phyloP scores from a whole-genome alignment of 2,329 filamentous ascomycete genomes.

The Colletotrichum tropicicola region DNA sequence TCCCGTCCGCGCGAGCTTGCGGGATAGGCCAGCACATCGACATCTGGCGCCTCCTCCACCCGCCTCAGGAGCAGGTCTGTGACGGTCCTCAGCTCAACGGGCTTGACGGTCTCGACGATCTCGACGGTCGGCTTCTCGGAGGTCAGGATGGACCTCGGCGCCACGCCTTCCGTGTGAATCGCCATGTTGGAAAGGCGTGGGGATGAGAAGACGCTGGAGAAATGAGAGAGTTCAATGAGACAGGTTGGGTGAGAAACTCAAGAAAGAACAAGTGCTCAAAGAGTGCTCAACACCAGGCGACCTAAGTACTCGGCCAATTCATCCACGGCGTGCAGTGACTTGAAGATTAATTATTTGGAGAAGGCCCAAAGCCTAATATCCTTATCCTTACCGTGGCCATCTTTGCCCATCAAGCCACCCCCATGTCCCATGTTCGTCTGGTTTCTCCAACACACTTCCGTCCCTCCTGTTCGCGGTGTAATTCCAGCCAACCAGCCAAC shows the following conservation, averaged over 20 bases:
- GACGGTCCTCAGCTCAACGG: conserved; percentile 11
- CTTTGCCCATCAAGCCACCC: neutral
- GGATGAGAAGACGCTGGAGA: neutral
- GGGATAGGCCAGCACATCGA: conserved; percentile 35
- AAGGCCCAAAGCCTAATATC: conserved; percentile 3
- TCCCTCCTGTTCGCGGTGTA: conserved; percentile 8
- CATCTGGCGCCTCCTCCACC: conserved; percentile 9
- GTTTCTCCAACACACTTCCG: conserved; percentile 9
- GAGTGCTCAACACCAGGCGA: neutral
- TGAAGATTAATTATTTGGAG: neutral
- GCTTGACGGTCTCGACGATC: conserved; percentile 18
- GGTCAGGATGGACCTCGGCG: conserved; percentile 6
- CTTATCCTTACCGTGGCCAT: neutral
- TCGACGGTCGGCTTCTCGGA: conserved; percentile 19
- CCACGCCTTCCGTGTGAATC: conserved; percentile 10
- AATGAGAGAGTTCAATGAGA: neutral
- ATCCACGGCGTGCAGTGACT: neutral
- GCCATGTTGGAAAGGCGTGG: neutral
- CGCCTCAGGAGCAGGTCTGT: conserved; percentile 14
- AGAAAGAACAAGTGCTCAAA: neutral
- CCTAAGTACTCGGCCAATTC: neutral
- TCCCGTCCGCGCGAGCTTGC: conserved; percentile 30
- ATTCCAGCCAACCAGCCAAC: neutral
- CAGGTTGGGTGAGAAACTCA: neutral
- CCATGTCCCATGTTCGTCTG: conserved; percentile 17